A percentile compares a stretch with the other conserved stretches of the same genome.
phyloP scores from a whole-genome alignment of 306 rosid species.

The Vicia faba region DNA sequence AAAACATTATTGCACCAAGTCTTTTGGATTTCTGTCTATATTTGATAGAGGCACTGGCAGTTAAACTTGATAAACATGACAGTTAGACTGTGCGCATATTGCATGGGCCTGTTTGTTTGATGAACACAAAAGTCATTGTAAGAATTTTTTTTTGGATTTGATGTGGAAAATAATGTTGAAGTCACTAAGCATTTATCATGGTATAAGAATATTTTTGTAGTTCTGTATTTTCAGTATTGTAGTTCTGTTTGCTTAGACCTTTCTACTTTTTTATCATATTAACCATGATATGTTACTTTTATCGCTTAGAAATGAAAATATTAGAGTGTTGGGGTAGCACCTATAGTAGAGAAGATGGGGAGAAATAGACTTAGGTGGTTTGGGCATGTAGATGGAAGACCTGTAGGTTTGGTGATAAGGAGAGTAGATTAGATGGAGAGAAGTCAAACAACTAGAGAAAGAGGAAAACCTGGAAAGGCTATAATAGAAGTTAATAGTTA shows the following conservation, averaged over 20 bases:
- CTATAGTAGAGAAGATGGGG: too few relatives aligned
- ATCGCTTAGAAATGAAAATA: too few relatives aligned
- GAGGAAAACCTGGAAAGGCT: too few relatives aligned
- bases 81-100: background rate
- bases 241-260: background rate
- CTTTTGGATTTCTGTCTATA: constrained; percentile 17
- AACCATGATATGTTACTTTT: too few relatives aligned
- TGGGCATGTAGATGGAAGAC: too few relatives aligned
- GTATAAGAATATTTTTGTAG: background rate
- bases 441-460: too few relatives aligned
- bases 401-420: too few relatives aligned
- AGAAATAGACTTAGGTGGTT: too few relatives aligned
- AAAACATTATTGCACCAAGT: constrained; percentile 7
- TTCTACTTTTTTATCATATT: background rate
- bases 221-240: constrained; percentile 11
- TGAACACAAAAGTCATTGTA: background rate
- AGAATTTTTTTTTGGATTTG: too few relatives aligned
- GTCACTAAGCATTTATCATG: constrained; percentile 13
- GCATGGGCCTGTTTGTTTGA: background rate
- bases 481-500: too few relatives aligned
- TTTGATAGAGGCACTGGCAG: background rate
- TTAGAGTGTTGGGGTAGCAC: too few relatives aligned
- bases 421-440: too few relatives aligned
- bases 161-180: background rate
- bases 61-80: constrained; percentile 9